Evolutionary conservation across 1,284 basidiomycete genomes (phyloP).

Genomic region (Cutaneotrichosporon sp.): DNA sequence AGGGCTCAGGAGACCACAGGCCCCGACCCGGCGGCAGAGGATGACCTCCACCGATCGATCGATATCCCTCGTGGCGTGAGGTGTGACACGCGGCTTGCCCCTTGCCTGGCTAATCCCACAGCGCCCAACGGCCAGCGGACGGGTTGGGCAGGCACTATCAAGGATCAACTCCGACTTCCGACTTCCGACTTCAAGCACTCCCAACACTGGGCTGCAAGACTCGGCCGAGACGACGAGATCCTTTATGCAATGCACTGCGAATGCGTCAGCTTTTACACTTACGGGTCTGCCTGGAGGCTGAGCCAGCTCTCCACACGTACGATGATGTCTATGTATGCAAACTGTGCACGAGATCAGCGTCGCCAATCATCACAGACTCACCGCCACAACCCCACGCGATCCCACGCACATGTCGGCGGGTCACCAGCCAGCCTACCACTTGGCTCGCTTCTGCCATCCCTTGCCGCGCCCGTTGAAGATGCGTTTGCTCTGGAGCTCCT

Average conservation of each 20-base stretch:
- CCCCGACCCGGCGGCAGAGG: background rate
- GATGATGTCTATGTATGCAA: slow-evolving; percentile 23
- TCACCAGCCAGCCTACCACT: slow-evolving; percentile 36
- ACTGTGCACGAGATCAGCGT: slow-evolving; percentile 15
- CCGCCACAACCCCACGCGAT: slow-evolving; percentile 7
- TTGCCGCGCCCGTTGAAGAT: slow-evolving; percentile 74
- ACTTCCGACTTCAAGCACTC: background rate
- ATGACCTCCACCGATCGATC: background rate
- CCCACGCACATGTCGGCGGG: background rate
- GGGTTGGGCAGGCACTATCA: slow-evolving; percentile 9
- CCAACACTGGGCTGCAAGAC: background rate
- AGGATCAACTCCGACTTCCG: background rate
- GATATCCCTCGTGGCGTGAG: too few species aligned
- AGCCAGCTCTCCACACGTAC: slow-evolving; percentile 18
- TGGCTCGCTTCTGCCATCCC: slow-evolving; percentile 63
- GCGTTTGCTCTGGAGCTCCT: slow-evolving; percentile 71
- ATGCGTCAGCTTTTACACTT: slow-evolving; percentile 14
- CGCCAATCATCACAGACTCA: slow-evolving; percentile 14
- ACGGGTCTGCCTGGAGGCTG: background rate
- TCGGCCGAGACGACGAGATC: background rate
- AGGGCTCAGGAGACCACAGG: background rate
- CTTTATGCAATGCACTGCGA: slow-evolving; percentile 31
- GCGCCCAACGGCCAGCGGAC: too few species aligned
- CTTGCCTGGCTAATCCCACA: too few species aligned
- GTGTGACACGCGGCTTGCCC: too few species aligned